Conservation (phyloP, 1,284 basidiomycete genomes). For the Fistulinella cinereoalba region DNA sequence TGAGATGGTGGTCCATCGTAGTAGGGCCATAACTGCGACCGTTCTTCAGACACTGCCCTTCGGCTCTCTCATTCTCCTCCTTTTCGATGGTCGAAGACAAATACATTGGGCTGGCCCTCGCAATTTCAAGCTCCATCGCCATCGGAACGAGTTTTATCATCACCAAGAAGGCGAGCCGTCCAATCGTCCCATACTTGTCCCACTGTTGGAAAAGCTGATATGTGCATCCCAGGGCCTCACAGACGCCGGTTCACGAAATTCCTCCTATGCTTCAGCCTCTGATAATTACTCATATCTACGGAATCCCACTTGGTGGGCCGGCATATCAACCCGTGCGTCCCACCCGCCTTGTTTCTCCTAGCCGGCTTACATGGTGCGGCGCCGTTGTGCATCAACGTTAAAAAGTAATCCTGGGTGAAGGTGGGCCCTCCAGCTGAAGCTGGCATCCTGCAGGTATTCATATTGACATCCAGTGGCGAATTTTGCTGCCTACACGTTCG, state of each 20-base stretch:
- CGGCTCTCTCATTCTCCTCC: conserved; percentile 2
- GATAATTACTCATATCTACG: conserved; percentile 84
- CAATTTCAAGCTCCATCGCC: conserved; percentile 77
- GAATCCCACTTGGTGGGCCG: conserved; percentile 98
- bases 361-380: conserved; percentile 6
- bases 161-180: conserved; percentile 81
- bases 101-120: conserved; percentile 87
- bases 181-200: conserved; percentile 1
- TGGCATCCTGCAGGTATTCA: conserved; percentile 9
- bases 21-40: conserved; percentile 4
- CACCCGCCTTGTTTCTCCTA: background rate
- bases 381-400: conserved; percentile 8
- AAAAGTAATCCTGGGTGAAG: conserved; percentile 92
- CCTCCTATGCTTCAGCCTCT: conserved; percentile 58
- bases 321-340: conserved; percentile 86
- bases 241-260: conserved; percentile 62
- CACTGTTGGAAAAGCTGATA: conserved; percentile 8
- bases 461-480: conserved; percentile 74
- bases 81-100: conserved; percentile 79
- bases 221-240: conserved; percentile 65
- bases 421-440: conserved; percentile 47
- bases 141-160: conserved; percentile 95
- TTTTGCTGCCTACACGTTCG: conserved; percentile 98
- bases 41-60: conserved; percentile 2
- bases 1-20: conserved; percentile 12